Base-by-base conservation (phyloP, 441 rosid genomes). In the Melianthus villosus region DNA sequence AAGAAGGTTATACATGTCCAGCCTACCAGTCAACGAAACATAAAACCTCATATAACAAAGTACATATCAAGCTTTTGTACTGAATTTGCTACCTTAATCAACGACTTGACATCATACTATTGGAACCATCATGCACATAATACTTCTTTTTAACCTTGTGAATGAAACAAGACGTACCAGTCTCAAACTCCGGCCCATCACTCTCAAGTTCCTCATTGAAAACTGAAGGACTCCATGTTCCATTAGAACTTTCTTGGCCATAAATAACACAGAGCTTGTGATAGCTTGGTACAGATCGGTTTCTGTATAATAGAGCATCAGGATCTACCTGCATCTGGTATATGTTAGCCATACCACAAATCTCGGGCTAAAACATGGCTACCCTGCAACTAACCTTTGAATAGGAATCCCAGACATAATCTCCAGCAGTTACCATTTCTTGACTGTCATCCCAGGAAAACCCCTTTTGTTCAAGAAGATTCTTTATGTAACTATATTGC, bases 401-500 rank as follows among this genome's bases (percentile, higher is more conserved):
- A 47, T 62, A 60, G 35, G 60, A 49, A 54, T 65, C 63, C 76
- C 76, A 65, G 28, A 59, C 39, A 62, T 45, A 22, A 53, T 56
- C 65, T 39, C 52, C 67, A 51, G 76, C 72, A 7, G 39, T 42
- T 29, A 70, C 57, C 64, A 57, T 59, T 48, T 65, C 69, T 37
- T 7, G 61, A 33, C 34, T 51, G 45, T 65, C 76, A 57, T 70
- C 76, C 76, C 76, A 70, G 53, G 35, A 59, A 44, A 65, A 70
- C 3, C 64, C 69, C 38, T 37, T 63, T 42, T 56, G 72, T 38
- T 65, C 65, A 31, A 70, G 62, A 23, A 70, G 67, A 38, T 40
- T 22, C 22, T 51, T 70, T 44, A 59, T 32, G 40, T 37, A 47
- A 48, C 48, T 56, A 50, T 62, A 62, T 50, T 53, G 60, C 40